These are phyloP conservation scores for Halophytophthora polymorphica DNA, from an alignment of 352 stramenopile genomes.

Conservation along the genomic window DNA sequence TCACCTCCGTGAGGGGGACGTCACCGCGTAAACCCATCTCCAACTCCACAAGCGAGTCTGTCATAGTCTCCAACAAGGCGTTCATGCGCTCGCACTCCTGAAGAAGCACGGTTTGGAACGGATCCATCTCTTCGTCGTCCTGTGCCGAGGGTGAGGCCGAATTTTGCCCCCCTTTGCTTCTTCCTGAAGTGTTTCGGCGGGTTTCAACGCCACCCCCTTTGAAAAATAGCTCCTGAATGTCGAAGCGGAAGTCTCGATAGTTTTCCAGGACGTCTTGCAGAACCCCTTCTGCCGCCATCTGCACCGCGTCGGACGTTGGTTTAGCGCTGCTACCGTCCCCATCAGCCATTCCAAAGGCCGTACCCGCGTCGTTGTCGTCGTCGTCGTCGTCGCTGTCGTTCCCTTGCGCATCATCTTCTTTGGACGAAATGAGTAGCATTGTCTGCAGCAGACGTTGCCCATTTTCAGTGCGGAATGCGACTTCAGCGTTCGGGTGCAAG, in stretches of 20 bases:
- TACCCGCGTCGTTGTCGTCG: constrained; percentile 1
- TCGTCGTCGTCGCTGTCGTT: constrained; percentile 36
- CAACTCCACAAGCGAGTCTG: constrained; percentile 70
- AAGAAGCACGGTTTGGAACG: constrained; percentile 88
- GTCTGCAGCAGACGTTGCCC: constrained; percentile 75
- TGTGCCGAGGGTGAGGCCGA: constrained; percentile 31
- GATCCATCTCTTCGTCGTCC: constrained; percentile 77
- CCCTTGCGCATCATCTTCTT: constrained; percentile 36
- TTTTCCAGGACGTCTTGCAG: constrained; percentile 90
- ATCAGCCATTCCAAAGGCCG: no score
- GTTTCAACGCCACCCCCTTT: no score
- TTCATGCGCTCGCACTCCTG: constrained; percentile 92
- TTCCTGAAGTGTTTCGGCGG: no score
- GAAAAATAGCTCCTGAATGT: constrained; percentile 78
- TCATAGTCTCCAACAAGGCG: constrained; percentile 71
- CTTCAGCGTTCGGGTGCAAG: constrained; percentile 92
- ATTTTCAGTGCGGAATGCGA: constrained; percentile 87
- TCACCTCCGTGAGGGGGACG: constrained; percentile 82
- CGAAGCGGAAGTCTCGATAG: constrained; percentile 85
- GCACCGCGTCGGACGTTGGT: constrained; percentile 53
- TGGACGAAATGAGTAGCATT: constrained; percentile 68
- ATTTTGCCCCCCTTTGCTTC: constrained; percentile 30
- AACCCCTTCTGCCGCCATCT: constrained; percentile 82
- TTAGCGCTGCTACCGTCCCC: constrained; percentile 15
- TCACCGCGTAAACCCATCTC: constrained; percentile 88